phyloP scores from a whole-genome alignment of 2,329 filamentous ascomycete species.

The Incumbomyces delicatus region DNA sequence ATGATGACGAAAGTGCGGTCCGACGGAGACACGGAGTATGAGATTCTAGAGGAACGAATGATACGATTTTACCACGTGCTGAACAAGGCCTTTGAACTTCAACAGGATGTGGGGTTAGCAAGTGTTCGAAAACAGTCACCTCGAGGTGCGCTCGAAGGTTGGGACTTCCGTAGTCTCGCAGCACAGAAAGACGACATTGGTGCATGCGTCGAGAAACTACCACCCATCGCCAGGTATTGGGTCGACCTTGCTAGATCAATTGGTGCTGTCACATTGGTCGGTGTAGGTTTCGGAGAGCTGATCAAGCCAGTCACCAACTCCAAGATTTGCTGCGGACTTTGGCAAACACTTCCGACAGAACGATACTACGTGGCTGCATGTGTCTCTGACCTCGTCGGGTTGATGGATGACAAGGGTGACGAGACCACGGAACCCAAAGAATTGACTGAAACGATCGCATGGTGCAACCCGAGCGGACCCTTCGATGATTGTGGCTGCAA shows the following conservation, averaged over 20 bases:
- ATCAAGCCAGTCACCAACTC: conserved; percentile 16
- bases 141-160: conserved; percentile 14
- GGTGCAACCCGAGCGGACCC: conserved; percentile 12
- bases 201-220: conserved; percentile 15
- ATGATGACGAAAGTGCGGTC: background rate
- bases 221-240: conserved; percentile 21
- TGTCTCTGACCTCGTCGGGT: conserved; percentile 20
- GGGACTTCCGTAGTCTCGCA: conserved; percentile 23
- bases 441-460: conserved; percentile 1
- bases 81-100: conserved; percentile 9
- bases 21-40: background rate
- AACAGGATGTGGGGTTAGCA: conserved; percentile 20
- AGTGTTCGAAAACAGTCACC: background rate
- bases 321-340: conserved; percentile 17
- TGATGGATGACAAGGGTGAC: conserved; percentile 18
- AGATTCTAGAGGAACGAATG: background rate
- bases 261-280: conserved; percentile 22
- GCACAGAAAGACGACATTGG: conserved; percentile 9
- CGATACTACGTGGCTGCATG: conserved; percentile 25
- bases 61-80: conserved; percentile 14
- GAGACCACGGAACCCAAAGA: background rate
- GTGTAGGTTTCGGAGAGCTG: conserved; percentile 22
- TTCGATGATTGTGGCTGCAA: conserved; percentile 15
- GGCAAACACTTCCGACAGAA: conserved; percentile 22
- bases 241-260: conserved; percentile 25